Evolutionary conservation across 2,329 filamentous ascomycete species (phyloP).

Genomic region (Ceratocystiopsis brevicomis): DNA sequence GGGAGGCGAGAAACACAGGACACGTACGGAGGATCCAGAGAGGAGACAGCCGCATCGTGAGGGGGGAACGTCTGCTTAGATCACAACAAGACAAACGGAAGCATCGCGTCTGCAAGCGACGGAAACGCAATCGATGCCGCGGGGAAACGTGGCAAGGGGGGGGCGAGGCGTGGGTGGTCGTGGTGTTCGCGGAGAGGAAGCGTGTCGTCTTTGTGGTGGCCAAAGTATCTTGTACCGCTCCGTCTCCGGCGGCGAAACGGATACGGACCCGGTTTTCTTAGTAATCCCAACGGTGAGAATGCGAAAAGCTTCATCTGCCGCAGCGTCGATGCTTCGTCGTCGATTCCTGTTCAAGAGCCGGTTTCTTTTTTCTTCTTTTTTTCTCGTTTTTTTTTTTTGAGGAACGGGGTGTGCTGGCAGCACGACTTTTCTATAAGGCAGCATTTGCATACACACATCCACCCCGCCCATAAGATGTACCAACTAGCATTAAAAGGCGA

Average conservation of each 20-base stretch:
- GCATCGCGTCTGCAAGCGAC: neutral
- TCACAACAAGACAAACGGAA: neutral
- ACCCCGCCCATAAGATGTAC: conserved; percentile 22
- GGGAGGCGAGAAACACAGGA: too few relatives aligned
- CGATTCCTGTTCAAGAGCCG: neutral
- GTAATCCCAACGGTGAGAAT: neutral
- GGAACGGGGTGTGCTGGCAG: neutral
- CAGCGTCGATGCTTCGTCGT: too few relatives aligned
- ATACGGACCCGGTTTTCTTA: too few relatives aligned
- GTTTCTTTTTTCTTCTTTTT: neutral
- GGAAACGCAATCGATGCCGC: too few relatives aligned
- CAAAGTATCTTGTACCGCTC: too few relatives aligned
- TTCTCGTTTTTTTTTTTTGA: neutral
- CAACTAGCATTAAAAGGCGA: conserved; percentile 20
- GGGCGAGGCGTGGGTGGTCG: neutral
- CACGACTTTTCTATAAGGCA: too few relatives aligned
- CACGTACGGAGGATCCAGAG: conserved; percentile 8
- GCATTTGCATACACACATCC: neutral
- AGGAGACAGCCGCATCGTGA: conserved; percentile 6
- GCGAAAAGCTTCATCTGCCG: neutral
- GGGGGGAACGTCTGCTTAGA: neutral
- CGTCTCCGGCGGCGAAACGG: too few relatives aligned
- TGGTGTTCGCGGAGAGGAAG: too few relatives aligned
- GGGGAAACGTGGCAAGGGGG: too few relatives aligned
- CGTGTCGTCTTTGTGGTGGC: too few relatives aligned